phyloP scores from a whole-genome alignment of 345 rosid genomes.

The Pseudoturritis turrita region DNA sequence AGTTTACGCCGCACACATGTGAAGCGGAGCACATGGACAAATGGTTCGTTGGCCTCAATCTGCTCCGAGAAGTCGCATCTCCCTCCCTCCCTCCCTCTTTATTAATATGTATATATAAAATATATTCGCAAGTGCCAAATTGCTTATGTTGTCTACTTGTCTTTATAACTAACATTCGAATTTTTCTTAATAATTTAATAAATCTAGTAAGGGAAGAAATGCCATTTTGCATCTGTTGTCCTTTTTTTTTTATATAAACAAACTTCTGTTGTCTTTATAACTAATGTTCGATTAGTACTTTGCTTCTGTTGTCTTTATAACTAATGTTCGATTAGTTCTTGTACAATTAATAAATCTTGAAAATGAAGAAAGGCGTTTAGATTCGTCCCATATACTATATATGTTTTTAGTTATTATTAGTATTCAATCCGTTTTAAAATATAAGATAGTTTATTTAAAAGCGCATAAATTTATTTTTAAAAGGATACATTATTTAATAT shows the following conservation, averaged over 20 bases:
- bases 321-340: not conserved
- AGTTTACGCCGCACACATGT: slow-evolving; percentile 27
- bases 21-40: slow-evolving; percentile 8
- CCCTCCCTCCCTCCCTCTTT: no score
- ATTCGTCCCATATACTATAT: no score
- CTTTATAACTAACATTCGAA: not conserved
- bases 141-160: not conserved
- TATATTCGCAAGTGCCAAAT: not conserved
- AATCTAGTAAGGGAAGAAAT: not conserved
- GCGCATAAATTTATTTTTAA: no score
- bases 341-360: not conserved
- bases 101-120: no score
- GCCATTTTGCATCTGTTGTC: slow-evolving; percentile 6
- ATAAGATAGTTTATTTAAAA: no score
- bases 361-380: not conserved
- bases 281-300: not conserved
- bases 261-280: slow-evolving; percentile 5
- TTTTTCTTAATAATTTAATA: not conserved
- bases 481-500: no score
- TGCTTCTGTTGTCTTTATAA: slow-evolving; percentile 7
- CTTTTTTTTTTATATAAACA: no score
- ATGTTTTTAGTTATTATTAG: no score
- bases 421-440: no score
- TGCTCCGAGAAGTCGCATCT: slow-evolving; percentile 69
- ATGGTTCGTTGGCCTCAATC: slow-evolving; percentile 33